Evolutionary conservation across 2,329 filamentous ascomycete genomes (phyloP).

Genomic region (Penicillium paneum): DNA sequence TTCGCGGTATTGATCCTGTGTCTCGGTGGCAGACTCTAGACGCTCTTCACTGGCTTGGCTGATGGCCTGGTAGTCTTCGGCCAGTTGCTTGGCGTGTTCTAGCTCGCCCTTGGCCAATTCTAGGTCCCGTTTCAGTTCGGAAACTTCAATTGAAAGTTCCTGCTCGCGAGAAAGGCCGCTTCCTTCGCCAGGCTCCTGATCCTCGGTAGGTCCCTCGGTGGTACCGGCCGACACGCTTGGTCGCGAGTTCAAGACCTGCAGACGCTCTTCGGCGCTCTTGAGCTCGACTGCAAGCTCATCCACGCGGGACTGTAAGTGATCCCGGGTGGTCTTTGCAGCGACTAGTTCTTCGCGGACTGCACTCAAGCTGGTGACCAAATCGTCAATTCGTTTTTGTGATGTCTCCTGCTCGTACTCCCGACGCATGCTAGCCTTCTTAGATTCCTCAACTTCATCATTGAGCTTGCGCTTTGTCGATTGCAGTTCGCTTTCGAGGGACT

Average conservation of each 20-base stretch:
- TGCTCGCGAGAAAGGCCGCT: slow-evolving; percentile 65
- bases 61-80: slow-evolving; percentile 84
- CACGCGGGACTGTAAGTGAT: slow-evolving; percentile 83
- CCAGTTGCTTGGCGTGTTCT: slow-evolving; percentile 74
- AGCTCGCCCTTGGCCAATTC: slow-evolving; percentile 77
- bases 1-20: slow-evolving; percentile 81
- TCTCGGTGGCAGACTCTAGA: slow-evolving; percentile 71
- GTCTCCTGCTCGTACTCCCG: slow-evolving; percentile 90
- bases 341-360: slow-evolving; percentile 83
- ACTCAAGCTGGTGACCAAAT: slow-evolving; percentile 75
- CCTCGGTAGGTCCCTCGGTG: slow-evolving; percentile 39
- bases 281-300: slow-evolving; percentile 87
- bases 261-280: slow-evolving; percentile 82
- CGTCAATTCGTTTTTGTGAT: slow-evolving; percentile 86
- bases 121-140: slow-evolving; percentile 81
- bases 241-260: slow-evolving; percentile 75
- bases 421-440: slow-evolving; percentile 74
- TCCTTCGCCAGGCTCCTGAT: slow-evolving; percentile 52
- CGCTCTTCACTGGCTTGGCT: slow-evolving; percentile 86
- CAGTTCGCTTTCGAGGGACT: slow-evolving; percentile 76
- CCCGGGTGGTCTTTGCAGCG: slow-evolving; percentile 78
- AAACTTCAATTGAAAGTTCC: slow-evolving; percentile 77
- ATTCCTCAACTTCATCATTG: slow-evolving; percentile 76
- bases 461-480: slow-evolving; percentile 76
- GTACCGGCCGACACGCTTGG: slow-evolving; percentile 61